These are phyloP conservation scores for Tricholoma matsutake DNA, from an alignment of 768 basidiomycete genomes.

Conservation along the genomic window DNA sequence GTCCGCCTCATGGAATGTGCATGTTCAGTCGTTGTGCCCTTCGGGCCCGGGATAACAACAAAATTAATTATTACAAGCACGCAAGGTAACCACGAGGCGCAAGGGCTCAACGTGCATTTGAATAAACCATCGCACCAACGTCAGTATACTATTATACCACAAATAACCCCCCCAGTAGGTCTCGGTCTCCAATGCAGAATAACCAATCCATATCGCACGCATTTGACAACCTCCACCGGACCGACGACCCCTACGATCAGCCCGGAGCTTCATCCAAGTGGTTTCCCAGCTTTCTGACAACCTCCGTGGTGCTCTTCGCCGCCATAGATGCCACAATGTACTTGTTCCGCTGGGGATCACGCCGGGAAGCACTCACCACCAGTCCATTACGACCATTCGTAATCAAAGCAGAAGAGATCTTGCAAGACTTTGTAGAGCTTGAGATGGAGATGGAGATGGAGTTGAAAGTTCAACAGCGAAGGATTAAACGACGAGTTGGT, in stretches of 20 bases:
- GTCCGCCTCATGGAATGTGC: conserved; percentile 20
- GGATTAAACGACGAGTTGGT: conserved; percentile 11
- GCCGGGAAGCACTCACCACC: conserved; percentile 14
- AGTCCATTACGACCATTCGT: conserved; percentile 15
- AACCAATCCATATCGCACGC: conserved; percentile 1
- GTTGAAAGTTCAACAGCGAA: conserved; percentile 13
- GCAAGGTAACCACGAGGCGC: not conserved
- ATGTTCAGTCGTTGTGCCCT: conserved; percentile 8
- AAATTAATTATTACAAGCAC: not conserved
- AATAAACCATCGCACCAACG: no score
- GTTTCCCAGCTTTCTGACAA: conserved; percentile 30
- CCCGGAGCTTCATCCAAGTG: conserved; percentile 4
- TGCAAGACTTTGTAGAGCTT: conserved; percentile 26
- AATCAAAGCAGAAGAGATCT: conserved; percentile 23
- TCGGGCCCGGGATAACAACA: conserved; percentile 6
- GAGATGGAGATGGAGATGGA: conserved; percentile 25
- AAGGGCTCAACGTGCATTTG: not conserved
- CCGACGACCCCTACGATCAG: conserved; percentile 5
- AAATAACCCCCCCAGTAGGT: not conserved
- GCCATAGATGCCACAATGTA: conserved; percentile 30
- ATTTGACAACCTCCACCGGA: conserved; percentile 5
- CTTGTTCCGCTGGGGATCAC: conserved; percentile 13
- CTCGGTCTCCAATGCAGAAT: not conserved
- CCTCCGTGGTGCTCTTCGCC: conserved; percentile 31
- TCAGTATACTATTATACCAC: no score